Base-by-base conservation (phyloP, 208 protist species). In the Trypanosomatidae sp. region DNA sequence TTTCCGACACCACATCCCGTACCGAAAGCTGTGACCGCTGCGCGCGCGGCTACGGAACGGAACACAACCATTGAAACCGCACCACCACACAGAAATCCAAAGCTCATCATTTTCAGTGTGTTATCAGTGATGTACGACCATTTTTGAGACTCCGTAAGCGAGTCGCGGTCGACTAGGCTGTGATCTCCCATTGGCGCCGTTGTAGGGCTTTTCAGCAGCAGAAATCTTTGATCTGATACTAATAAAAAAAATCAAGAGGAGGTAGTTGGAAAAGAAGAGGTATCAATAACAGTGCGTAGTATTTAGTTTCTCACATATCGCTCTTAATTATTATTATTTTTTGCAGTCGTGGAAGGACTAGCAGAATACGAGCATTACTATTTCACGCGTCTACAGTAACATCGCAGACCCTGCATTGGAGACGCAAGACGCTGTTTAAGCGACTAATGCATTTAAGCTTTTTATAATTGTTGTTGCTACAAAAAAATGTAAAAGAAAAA, bases 71-170 rank as follows among this genome's bases (percentile, higher is more conserved):
- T 71, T 2, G 84, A 86, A 43, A 89, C 62, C 2, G 87, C 80
- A 1, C 85, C 89, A 22, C 84, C 90, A 60, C 81, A 84, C 12
- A 97, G 66, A 66, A 92, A 89, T 2, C 92, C 90, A 66, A 94
- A 81, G 69, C 87, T 92, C 71, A 88, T 76, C 79, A 89, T 78
- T 69, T 90, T 90, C 49, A 95, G 69, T 1, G 89, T 87, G 52
- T 94, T 95, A 77, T 97, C 90, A 22, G 84, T 87, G 41, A 91
- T 84, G 56, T 82, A 94, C 0, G 76, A 76, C 92, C 92, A 97
- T 73, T 93, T 94, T 52, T 85, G 84, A 10, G 86, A 87, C 69
- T 96, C 89, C 0, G 89, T 92, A 50, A 95, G 71, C 22, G 88
- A 81, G 39, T 93, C 85, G 10, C 91, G 86, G n/a, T 83, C 70